These are phyloP conservation scores for Alectoria sarmentosa DNA, from an alignment of 495 filamentous ascomycete species.

Conservation along the genomic window DNA sequence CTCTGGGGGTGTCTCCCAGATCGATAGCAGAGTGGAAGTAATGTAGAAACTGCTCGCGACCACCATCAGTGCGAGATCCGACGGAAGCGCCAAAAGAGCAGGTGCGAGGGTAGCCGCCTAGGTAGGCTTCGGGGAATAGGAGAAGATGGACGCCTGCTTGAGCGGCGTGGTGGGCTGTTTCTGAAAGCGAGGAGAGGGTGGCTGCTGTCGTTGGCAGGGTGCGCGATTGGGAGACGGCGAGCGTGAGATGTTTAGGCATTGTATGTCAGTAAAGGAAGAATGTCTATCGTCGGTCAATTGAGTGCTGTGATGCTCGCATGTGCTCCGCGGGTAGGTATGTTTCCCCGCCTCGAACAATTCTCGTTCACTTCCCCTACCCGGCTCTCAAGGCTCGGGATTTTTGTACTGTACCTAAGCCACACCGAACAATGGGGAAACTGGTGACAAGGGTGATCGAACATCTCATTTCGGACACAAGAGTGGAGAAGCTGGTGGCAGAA, in stretches of 20 bases:
- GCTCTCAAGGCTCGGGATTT: not conserved
- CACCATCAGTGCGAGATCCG: conserved; percentile 57
- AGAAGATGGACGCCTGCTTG: conserved; percentile 59
- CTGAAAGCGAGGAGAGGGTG: conserved; percentile 59
- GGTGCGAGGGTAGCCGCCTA: conserved; percentile 90
- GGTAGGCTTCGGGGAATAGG: conserved; percentile 88
- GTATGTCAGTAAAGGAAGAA: not conserved
- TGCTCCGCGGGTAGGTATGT: not conserved
- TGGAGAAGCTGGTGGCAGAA: too few species aligned
- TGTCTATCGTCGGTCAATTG: not conserved
- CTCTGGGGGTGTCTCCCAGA: conserved; percentile 74
- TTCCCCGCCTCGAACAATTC: not conserved
- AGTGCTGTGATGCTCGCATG: not conserved
- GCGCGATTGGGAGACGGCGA: conserved; percentile 71
- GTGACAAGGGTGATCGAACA: not conserved
- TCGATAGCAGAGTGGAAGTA: conserved; percentile 79
- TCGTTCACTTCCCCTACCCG: conserved; percentile 1
- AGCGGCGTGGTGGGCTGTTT: conserved; percentile 43
- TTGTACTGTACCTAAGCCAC: not conserved
- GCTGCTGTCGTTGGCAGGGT: conserved; percentile 55
- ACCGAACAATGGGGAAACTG: too few species aligned
- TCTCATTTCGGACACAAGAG: too few species aligned
- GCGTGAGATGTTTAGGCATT: conserved; percentile 42
- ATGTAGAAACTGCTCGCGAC: conserved; percentile 74
- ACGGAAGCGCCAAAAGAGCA: conserved; percentile 68